Evolutionary conservation across 1,139 yeast genomes (phyloP).

Genomic region (Geotrichum reessii): DNA sequence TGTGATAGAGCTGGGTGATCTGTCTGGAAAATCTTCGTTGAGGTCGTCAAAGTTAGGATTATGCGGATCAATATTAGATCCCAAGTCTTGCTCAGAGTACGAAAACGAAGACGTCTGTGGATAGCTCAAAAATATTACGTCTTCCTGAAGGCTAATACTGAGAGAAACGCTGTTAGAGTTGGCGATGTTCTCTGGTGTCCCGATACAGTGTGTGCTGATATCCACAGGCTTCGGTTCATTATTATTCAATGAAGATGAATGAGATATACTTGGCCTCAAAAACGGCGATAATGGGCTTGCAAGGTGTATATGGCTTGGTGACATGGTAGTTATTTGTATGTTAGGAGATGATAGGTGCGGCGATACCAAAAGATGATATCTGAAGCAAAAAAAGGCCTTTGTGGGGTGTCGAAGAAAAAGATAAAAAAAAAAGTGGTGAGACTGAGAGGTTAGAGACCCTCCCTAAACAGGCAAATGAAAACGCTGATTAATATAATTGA

Average conservation of each 20-base stretch:
- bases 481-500: too few species aligned
- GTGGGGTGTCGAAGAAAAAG: too few species aligned
- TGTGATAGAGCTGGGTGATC: conserved; percentile 9
- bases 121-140: conserved; percentile 31
- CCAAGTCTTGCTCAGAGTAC: conserved; percentile 24
- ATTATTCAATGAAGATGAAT: not conserved
- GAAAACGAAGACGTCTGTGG: conserved; percentile 23
- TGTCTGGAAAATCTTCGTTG: conserved; percentile 13
- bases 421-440: too few species aligned
- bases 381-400: too few species aligned
- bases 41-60: not conserved
- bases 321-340: not conserved
- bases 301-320: not conserved
- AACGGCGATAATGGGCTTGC: not conserved
- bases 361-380: not conserved
- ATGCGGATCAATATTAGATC: not conserved
- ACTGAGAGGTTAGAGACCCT: too few species aligned
- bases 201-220: conserved; percentile 30
- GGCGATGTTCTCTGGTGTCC: conserved; percentile 32
- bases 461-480: too few species aligned
- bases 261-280: not conserved
- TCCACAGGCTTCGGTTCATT: conserved; percentile 11
- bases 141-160: conserved; percentile 34
- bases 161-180: conserved; percentile 33
- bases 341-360: too few species aligned